Base-by-base conservation (phyloP, 2,329 filamentous ascomycete species). In the Aspergillus proliferans region DNA sequence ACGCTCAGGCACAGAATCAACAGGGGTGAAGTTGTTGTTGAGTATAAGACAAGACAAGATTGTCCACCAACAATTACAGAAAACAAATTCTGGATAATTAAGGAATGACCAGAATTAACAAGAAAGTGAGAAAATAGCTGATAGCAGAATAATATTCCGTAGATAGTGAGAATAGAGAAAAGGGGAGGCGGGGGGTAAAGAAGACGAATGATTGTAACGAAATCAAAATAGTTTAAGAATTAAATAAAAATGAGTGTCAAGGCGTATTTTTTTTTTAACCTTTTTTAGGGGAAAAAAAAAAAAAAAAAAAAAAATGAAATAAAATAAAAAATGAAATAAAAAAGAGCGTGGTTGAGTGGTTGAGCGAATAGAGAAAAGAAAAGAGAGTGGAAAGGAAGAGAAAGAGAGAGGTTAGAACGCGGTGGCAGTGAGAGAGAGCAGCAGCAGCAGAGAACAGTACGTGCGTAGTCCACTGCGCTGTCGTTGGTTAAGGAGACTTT, bases 301-400 rank as follows among this genome's bases (percentile, higher is more conserved):
- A 52, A 34, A 45, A 54, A 46, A 49, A 55, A 56, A 43, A 47
- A 49, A 46, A 56, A 55, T 15, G 1, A 15, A 15, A 15, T 15
- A 56, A 52, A 48, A 46, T 45, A 51, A 47, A 55, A 52, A 34
- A 45, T 52, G 46, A 49, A 55, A 56, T 44, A 48, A 49, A 46
- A 56, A 55, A 53, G 49, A 57, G 51, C 48, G 51, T 52, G 48
- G 45, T 44, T 50, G 50, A 51, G 30, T 33, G 45, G 28, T 40
- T 46, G 52, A 59, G 66, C 61, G 46, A 63, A 67, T 47, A 61
- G 61, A 46, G 24, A 21, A 41, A 44, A 44, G 40, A 41, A 21
- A 45, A 43, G 15, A 21, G 22, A 40, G 39, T 24, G 22, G 22
- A 22, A 22, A 22, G 43, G 41, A 15, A n/a, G 19, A 45, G 12